Percentiles rank a stretch among this genome's conserved stretches.
These are phyloP conservation scores for Ophiocordyceps robertsii DNA, from an alignment of 2,329 filamentous ascomycete genomes.

Conservation along the genomic window DNA sequence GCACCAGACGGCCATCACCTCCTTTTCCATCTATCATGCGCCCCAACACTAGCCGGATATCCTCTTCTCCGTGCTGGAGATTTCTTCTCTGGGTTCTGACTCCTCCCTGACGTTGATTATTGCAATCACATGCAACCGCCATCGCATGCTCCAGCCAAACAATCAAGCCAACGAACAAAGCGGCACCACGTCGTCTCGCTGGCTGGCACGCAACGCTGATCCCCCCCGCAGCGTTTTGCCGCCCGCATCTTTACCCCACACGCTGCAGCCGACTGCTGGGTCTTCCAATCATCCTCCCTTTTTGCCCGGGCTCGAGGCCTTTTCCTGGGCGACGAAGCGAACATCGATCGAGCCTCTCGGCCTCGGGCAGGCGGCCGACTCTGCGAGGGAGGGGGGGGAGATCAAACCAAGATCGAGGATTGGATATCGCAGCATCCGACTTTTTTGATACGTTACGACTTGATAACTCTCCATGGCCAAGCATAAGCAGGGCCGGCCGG, in stretches of 20 bases:
- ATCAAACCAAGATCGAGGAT: background rate
- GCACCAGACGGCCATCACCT: background rate
- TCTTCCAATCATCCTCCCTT: slow-evolving; percentile 5
- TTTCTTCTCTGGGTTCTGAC: slow-evolving; percentile 24
- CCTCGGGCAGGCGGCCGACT: background rate
- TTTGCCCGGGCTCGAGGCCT: background rate
- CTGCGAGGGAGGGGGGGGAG: background rate
- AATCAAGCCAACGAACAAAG: background rate
- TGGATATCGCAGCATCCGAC: background rate
- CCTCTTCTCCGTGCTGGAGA: slow-evolving; percentile 26
- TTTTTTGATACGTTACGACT: background rate
- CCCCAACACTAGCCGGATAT: slow-evolving; percentile 20
- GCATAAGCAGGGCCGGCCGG: slow-evolving; percentile 19
- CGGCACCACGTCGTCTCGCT: background rate
- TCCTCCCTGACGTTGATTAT: slow-evolving; percentile 20
- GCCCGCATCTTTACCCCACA: slow-evolving; percentile 12
- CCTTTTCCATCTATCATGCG: slow-evolving; percentile 15
- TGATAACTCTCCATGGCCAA: slow-evolving; percentile 2
- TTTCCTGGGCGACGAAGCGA: background rate
- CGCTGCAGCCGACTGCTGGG: slow-evolving; percentile 5
- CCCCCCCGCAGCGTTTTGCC: background rate
- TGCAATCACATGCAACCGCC: background rate
- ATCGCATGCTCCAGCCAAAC: background rate
- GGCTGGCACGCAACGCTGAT: background rate
- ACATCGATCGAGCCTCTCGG: background rate